Evolutionary conservation across 2,329 filamentous ascomycete species (phyloP), one percentile per base, ranked within the genome.

Genomic region (Fusarium oligoseptatum): DNA sequence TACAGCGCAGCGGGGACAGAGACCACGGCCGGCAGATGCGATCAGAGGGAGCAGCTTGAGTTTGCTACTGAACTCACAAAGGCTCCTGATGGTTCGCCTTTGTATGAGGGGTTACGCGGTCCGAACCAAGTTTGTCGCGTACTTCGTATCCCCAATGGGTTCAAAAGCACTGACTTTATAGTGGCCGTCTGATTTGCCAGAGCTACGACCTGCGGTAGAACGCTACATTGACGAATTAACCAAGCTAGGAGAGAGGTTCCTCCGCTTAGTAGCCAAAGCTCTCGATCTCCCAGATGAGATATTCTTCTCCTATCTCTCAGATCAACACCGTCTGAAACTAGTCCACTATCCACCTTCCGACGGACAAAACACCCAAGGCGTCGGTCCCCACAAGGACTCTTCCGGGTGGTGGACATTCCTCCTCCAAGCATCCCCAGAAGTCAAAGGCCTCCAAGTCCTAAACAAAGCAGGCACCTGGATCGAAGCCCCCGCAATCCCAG

Each of bases 321-420:
- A 87, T 43, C 89, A 91, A 69, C 89, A 92, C 76, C 87, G 90
- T 5, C 84, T 92, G 43, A 91, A 91, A 74, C 81, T 91, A 3
- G 83, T 91, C 3, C 86, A 85, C 63, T 91, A 91, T 64, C 88
- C 88, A 0, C 75, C 81, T 0, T 68, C 67, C 1, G 7, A 37
- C 12, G 64, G 70, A 3, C 58, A 64, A 15, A 37, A 55, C 1
- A 57, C 75, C 4, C 89, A 91, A 80, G 90, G 90, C 1, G 89
- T 92, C 1, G 90, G 90, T 0, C 87, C 90, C 1, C 90, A 92
- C 81, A 91, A 91, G 75, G 89, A 91, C 78, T 91, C 87, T 0
- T 91, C 89, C 0, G 90, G 90, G 4, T 92, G 89, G 89, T 89
- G 90, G 83, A 92, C 90, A 0, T 92, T 92, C 71, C 85, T 92